Base-by-base conservation (phyloP, 495 filamentous ascomycete genomes). In the Aspergillus indologenus region DNA sequence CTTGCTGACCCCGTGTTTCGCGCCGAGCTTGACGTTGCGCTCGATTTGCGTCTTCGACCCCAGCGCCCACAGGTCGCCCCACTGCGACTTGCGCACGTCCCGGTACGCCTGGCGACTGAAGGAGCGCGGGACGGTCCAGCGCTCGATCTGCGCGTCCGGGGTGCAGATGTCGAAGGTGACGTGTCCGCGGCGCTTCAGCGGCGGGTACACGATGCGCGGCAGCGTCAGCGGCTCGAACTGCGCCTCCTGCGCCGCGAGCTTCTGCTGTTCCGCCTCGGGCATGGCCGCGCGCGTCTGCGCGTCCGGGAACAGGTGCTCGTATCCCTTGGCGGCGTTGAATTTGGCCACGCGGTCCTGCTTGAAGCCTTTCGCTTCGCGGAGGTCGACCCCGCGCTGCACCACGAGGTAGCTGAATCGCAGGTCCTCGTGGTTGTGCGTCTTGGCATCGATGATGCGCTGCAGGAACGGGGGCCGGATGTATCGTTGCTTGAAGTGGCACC, bases 1-100 rank as follows among this genome's bases (percentile, higher is more conserved):
- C 49, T 74, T 84, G 31, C 81, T 81, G 18, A 80, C 76, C n/a
- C 75, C 83, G 53, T 82, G 71, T 64, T 84, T 82, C 58, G 78
- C 71, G 12, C 88, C 87, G 2, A 91, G 75, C 26, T 85, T 83
- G 46, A 90, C 68, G 43, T 73, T 80, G 57, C 89, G 76, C 3
- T 62, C 61, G 1, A 87, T 81, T 45, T 90, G 80, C 0, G 90
- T 95, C 82, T 98, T 98, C 7, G 92, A 92, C 0, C 93, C 95
- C 3, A 98, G 78, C 6, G 92, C 91, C 94, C 94, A 98, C 19
- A 97, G 75, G 71, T 98, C 94, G 45, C 95, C 94, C 94, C 94
- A 98, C 42, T 71, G 71, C 0, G 87, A 81, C 70, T 98, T 98
- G 57, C 93, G 85, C 24, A 95, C 95, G 67, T 98, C 95, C 46